Evolutionary conservation across 108 stramenopile genomes (phyloP), one percentile per base, ranked within the genome.

Genomic region (Nitzschia sp.): DNA sequence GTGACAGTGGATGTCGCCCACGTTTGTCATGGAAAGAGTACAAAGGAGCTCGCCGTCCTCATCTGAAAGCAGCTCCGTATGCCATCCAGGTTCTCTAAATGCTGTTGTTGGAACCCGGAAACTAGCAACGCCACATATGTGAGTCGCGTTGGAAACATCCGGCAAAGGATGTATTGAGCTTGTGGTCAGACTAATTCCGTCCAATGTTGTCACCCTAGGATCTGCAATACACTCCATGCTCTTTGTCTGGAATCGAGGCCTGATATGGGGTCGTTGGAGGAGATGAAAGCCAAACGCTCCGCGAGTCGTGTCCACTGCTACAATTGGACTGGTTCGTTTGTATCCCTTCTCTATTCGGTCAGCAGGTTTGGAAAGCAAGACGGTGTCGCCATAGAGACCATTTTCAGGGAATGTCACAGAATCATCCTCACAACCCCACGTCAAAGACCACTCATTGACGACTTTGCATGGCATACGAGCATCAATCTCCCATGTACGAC

Each of bases 401-500:
- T 44, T 72, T 24, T 60, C 17, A 0, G 69, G 56, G 14, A 71
- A 15, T 20, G 66, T 54, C 21, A 66, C 46, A 41, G 59, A 56
- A 10, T 56, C 71, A 64, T 53, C 65, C 39, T 71, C 70, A 29
- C 70, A 63, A 26, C 39, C 53, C 7, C 29, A 53, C 6, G 73
- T 51, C 15, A 75, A 38, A n/a, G 84, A 83, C 88, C 88, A 93
- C 17, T 77, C 58, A 41, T 67, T 80, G 21, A 88, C 75, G 40
- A 79, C 38, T 25, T 62, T 62, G 40, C 71, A 82, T 8, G 85
- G 85, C 79, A 89, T 83, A 20, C 86, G 40, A 10, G 52, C 70
- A 78, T 93, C 91, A 50, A 93, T 73, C 67, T 86, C 87, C 83
- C 84, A 93, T 3, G 75, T 72, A 55, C 86, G 89, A 24, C 85